Evolutionary conservation across 2,329 filamentous ascomycete species (phyloP).

Genomic region (Penicillium capsulatum): DNA sequence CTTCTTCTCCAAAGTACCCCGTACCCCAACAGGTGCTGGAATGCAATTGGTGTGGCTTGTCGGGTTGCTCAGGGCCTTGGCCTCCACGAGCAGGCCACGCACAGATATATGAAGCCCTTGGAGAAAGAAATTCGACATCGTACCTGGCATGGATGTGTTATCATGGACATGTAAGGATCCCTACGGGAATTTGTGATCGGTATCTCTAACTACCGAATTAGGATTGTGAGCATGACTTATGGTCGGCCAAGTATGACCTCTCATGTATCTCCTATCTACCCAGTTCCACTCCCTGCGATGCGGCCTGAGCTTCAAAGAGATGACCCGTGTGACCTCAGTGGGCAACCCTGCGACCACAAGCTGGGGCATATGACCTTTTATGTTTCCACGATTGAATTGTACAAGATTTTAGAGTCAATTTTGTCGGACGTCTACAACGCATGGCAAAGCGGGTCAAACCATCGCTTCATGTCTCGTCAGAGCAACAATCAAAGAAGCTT

Average conservation of each 20-base stretch:
- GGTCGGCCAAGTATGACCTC: conserved; percentile 34
- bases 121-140: conserved; percentile 37
- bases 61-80: conserved; percentile 43
- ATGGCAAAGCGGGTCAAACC: conserved; percentile 22
- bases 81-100: conserved; percentile 31
- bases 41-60: conserved; percentile 42
- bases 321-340: conserved; percentile 17
- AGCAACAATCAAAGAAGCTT: conserved; percentile 17
- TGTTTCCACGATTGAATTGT: conserved; percentile 25
- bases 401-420: conserved; percentile 32
- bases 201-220: no score
- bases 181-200: no score
- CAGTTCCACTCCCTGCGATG: conserved; percentile 22
- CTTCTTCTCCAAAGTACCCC: conserved; percentile 42
- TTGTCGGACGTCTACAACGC: conserved; percentile 34
- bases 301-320: conserved; percentile 7
- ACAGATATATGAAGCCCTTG: conserved; percentile 19
- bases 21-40: conserved; percentile 43
- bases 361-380: conserved; percentile 27
- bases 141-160: conserved; percentile 42
- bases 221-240: conserved; percentile 40
- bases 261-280: conserved; percentile 21
- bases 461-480: conserved; percentile 6
- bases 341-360: conserved; percentile 11
- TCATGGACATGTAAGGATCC: conserved; percentile 40